A percentile compares a stretch with the other conserved stretches of the same genome.
phyloP scores from a whole-genome alignment of 108 stramenopile genomes.

The Skeletonema tropicum region DNA sequence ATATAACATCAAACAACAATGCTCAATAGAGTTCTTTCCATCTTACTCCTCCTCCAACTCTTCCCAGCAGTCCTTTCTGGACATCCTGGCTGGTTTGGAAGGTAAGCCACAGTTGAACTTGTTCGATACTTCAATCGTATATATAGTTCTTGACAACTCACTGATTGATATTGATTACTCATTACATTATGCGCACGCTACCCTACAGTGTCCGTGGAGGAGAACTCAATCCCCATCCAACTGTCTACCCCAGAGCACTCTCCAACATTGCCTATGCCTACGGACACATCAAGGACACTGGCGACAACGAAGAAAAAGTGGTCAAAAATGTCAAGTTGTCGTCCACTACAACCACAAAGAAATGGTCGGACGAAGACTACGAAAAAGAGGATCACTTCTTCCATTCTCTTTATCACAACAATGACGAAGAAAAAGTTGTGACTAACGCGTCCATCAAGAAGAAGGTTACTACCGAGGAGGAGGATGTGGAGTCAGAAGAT shows the following conservation, averaged over 20 bases:
- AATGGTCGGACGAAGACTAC: background rate
- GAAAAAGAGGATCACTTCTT: slow-evolving; percentile 2
- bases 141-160: background rate
- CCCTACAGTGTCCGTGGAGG: background rate
- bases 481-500: background rate
- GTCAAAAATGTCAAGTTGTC: background rate
- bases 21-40: background rate
- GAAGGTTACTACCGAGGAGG: background rate
- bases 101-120: background rate
- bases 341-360: background rate
- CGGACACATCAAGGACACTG: background rate
- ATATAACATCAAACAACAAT: background rate
- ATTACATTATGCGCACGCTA: background rate
- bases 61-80: background rate
- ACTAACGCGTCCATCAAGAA: background rate
- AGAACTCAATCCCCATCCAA: background rate
- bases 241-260: background rate
- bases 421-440: background rate
- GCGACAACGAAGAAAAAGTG: background rate
- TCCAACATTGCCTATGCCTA: background rate
- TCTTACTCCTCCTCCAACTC: background rate
- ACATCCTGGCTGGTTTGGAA: background rate
- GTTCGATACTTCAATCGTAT: background rate
- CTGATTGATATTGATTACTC: background rate
- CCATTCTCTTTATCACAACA: background rate